Conservation (phyloP, 2,329 filamentous ascomycete species). For the Talaromyces sp. region DNA sequence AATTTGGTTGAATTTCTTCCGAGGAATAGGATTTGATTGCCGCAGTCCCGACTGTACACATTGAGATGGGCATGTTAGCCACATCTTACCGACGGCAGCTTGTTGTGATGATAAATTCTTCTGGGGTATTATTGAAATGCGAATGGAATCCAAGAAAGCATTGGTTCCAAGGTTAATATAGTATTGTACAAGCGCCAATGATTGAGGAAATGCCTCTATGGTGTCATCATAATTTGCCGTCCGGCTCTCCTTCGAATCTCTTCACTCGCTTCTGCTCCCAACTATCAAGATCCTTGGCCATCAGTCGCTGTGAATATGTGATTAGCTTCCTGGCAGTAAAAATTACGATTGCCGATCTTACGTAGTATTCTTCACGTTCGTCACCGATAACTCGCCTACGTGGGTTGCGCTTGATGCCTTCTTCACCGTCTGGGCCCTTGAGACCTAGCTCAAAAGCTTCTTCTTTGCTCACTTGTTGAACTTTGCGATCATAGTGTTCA, state of each 20-base stretch:
- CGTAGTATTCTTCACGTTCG: constrained; percentile 53
- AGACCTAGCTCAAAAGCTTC: constrained; percentile 80
- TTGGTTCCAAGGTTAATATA: background rate
- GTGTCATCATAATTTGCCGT: constrained; percentile 68
- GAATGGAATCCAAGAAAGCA: background rate
- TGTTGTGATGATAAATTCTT: too few relatives aligned
- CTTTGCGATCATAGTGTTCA: constrained; percentile 88
- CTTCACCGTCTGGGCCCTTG: constrained; percentile 69
- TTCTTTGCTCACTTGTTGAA: constrained; percentile 79
- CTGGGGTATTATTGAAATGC: background rate
- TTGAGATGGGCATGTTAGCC: too few relatives aligned
- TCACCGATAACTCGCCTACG: constrained; percentile 45
- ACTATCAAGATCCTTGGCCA: constrained; percentile 87
- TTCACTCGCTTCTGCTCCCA: constrained; percentile 98
- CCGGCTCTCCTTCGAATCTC: constrained; percentile 83
- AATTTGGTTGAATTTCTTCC: too few relatives aligned
- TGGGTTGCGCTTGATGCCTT: constrained; percentile 67
- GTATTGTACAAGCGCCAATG: background rate
- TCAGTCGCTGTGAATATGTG: constrained; percentile 62
- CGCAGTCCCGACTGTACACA: too few relatives aligned
- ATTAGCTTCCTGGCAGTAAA: background rate
- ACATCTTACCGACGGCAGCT: too few relatives aligned
- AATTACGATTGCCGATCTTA: too few relatives aligned
- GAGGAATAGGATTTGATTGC: too few relatives aligned
- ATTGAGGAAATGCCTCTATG: background rate